These are phyloP conservation scores for Nannizzia gypsea DNA, from an alignment of 2,329 filamentous ascomycete genomes.

Conservation along the genomic window DNA sequence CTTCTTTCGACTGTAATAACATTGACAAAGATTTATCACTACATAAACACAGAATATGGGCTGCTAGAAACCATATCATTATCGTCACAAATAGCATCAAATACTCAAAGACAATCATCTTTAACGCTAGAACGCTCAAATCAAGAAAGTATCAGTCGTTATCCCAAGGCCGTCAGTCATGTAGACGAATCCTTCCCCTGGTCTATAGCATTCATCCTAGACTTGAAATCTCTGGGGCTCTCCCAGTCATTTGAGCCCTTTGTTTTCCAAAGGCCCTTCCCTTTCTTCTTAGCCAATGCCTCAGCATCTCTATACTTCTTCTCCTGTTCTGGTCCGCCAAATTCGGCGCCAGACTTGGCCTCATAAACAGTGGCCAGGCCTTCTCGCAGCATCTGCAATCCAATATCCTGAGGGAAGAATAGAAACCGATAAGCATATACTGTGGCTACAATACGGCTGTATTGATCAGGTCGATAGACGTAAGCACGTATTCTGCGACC, in stretches of 20 bases:
- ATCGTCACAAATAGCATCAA: background rate
- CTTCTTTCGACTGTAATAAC: background rate
- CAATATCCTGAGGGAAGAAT: slow-evolving; percentile 62
- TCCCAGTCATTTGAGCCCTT: slow-evolving; percentile 49
- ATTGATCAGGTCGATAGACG: slow-evolving; percentile 78
- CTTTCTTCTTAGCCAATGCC: slow-evolving; percentile 49
- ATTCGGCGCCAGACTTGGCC: slow-evolving; percentile 79
- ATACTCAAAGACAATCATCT: background rate
- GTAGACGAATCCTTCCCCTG: slow-evolving; percentile 2
- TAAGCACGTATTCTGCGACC: slow-evolving; percentile 67
- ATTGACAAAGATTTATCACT: background rate
- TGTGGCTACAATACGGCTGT: slow-evolving; percentile 78
- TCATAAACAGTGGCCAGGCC: slow-evolving; percentile 89
- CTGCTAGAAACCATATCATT: background rate
- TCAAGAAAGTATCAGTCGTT: background rate
- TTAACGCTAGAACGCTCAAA: slow-evolving; percentile 2
- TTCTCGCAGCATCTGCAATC: slow-evolving; percentile 73
- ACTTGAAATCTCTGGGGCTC: slow-evolving; percentile 83
- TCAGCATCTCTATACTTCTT: slow-evolving; percentile 37
- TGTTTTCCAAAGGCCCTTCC: slow-evolving; percentile 61
- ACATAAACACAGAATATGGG: background rate
- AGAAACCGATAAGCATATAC: slow-evolving; percentile 55
- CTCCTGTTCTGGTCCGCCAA: slow-evolving; percentile 55
- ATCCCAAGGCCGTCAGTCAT: background rate
- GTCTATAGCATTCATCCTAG: slow-evolving; percentile 38